phyloP scores from a whole-genome alignment of 106 monocot species.

The Allium fistulosum region DNA sequence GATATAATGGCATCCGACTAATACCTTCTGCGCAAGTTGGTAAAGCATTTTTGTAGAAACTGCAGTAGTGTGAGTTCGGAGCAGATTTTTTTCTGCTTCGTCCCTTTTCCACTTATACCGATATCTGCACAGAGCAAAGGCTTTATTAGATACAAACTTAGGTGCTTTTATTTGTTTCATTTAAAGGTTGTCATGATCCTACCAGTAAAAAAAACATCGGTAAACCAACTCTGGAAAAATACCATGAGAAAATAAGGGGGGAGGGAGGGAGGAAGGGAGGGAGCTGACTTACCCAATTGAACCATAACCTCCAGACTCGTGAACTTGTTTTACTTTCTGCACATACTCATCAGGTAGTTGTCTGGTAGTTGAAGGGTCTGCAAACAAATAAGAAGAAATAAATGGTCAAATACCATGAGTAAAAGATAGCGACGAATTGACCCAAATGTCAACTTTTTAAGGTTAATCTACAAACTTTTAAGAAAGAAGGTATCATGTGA shows the following conservation, averaged over 20 bases:
- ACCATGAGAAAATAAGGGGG: too few species aligned
- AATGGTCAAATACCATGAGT: too few species aligned
- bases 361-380: slow-evolving; percentile 79
- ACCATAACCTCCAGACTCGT: slow-evolving; percentile 87
- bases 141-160: too few species aligned
- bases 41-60: slow-evolving; percentile 98
- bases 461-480: slow-evolving; percentile 36
- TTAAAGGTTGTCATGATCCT: too few species aligned
- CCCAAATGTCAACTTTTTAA: not conserved
- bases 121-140: slow-evolving; percentile 34
- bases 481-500: slow-evolving; percentile 99
- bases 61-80: slow-evolving; percentile 97
- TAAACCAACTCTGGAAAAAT: too few species aligned
- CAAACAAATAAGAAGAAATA: not conserved
- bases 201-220: too few species aligned
- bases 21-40: slow-evolving; percentile 69
- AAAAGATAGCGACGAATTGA: not conserved
- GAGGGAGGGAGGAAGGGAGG: too few species aligned
- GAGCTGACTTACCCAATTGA: slow-evolving; percentile 62
- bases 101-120: slow-evolving; percentile 94
- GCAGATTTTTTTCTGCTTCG: slow-evolving; percentile 90
- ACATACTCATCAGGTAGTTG: slow-evolving; percentile 83
- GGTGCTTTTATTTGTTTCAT: too few species aligned
- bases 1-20: not conserved
- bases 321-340: slow-evolving; percentile 67